Evolutionary conservation across 805 yeast species (phyloP).

Genomic region (Cyberlindnera amylophila): DNA sequence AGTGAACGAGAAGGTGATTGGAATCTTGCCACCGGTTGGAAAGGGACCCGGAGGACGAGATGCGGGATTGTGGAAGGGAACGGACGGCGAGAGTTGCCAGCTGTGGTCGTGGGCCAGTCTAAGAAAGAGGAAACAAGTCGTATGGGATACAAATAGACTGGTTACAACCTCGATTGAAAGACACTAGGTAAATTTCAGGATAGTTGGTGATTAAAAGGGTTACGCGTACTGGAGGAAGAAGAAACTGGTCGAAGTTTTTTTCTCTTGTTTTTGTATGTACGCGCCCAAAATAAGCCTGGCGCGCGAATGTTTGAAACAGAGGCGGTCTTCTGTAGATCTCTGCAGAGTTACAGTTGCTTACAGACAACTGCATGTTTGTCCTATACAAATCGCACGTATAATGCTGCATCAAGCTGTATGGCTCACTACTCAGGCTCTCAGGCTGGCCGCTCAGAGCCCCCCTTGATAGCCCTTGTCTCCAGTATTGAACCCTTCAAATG

Average conservation of each 20-base stretch:
- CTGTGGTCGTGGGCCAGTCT: too few species aligned
- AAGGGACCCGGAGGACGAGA: background rate
- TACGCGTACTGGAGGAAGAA: background rate
- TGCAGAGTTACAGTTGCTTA: background rate
- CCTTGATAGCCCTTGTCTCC: too few species aligned
- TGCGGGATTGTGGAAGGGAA: background rate
- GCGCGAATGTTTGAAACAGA: slow-evolving; percentile 11
- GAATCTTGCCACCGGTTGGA: background rate
- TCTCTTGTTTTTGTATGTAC: slow-evolving; percentile 3
- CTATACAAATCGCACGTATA: too few species aligned
- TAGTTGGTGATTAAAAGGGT: background rate
- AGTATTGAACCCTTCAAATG: too few species aligned
- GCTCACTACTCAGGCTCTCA: too few species aligned
- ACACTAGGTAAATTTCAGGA: background rate
- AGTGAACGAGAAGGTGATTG: background rate
- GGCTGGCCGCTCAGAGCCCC: too few species aligned
- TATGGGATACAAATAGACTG: too few species aligned
- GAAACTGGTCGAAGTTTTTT: slow-evolving; percentile 1
- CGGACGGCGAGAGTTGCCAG: background rate
- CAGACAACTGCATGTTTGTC: background rate
- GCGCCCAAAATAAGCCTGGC: slow-evolving; percentile 3
- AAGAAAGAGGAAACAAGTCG: too few species aligned
- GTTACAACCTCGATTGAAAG: background rate
- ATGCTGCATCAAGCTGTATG: too few species aligned
- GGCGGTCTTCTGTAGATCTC: background rate